A percentile compares a stretch with the other conserved stretches of the same genome.
Evolutionary conservation across 1,139 yeast genomes (phyloP).

Genomic region (Saccharomyces hybrid): DNA sequence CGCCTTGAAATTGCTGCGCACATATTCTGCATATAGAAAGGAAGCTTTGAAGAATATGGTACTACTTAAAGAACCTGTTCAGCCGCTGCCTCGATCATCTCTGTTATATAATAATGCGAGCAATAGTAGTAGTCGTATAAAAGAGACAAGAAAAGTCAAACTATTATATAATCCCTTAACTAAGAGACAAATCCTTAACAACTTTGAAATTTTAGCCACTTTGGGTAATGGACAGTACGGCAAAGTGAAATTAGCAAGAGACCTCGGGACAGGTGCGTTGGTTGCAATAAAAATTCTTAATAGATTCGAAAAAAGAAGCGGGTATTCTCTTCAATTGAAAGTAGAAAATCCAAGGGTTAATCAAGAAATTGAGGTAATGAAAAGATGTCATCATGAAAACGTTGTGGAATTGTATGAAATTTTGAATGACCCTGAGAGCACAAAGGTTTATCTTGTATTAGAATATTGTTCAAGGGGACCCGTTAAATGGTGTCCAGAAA

Average conservation of each 20-base stretch:
- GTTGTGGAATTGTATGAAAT: conserved; percentile 85
- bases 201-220: conserved; percentile 81
- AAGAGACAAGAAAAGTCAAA: conserved; percentile 74
- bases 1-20: neutral
- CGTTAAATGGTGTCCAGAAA: conserved; percentile 58
- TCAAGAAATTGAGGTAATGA: conserved; percentile 92
- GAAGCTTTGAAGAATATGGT: neutral
- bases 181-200: conserved; percentile 74
- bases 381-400: conserved; percentile 85
- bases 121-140: conserved; percentile 33
- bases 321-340: neutral
- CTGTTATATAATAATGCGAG: neutral
- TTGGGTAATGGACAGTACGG: conserved; percentile 97
- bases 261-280: conserved; percentile 56
- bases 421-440: conserved; percentile 73
- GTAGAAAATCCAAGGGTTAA: conserved; percentile 28
- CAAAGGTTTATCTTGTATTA: conserved; percentile 82
- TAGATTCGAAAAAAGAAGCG: conserved; percentile 43
- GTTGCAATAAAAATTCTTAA: conserved; percentile 94
- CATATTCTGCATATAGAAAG: neutral
- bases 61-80: neutral
- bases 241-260: conserved; percentile 84
- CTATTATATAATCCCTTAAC: conserved; percentile 87
- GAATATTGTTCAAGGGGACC: conserved; percentile 94
- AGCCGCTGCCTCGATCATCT: neutral